Percentiles rank a stretch among this genome's conserved stretches.
Conservation (phyloP, 2,329 filamentous ascomycete species). For the Penicillium freii region DNA sequence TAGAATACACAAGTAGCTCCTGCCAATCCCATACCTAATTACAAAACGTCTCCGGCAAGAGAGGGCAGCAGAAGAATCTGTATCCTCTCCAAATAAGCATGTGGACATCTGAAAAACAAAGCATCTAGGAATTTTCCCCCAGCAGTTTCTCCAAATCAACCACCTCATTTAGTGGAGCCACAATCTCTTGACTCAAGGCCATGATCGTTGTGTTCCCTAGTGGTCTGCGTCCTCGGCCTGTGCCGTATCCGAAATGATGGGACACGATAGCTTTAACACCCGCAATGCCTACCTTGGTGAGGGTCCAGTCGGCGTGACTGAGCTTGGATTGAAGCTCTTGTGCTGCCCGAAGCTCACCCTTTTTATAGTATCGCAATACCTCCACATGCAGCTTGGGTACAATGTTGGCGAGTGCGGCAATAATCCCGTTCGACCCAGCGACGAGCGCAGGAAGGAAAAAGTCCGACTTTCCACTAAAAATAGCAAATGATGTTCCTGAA, state of each 20-base stretch:
- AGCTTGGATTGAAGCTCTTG: constrained; percentile 68
- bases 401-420: constrained; percentile 77
- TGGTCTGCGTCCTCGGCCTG: not conserved
- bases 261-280: constrained; percentile 78
- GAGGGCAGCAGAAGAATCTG: no score
- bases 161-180: not conserved
- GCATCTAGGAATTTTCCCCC: no score
- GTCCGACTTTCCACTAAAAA: constrained; percentile 77
- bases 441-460: constrained; percentile 74
- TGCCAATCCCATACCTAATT: not conserved
- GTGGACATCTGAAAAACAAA: no score
- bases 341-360: constrained; percentile 70
- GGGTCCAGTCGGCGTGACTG: constrained; percentile 71
- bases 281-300: constrained; percentile 73
- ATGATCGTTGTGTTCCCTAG: not conserved
- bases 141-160: not conserved
- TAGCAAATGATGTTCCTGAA: constrained; percentile 59
- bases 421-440: constrained; percentile 73
- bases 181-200: not conserved
- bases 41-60: not conserved
- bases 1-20: not conserved
- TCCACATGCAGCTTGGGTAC: constrained; percentile 73
- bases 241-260: constrained; percentile 71
- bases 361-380: constrained; percentile 69
- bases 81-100: no score